Conservation (phyloP, 2,329 filamentous ascomycete species). For the Pleurostoma richardsiae region DNA sequence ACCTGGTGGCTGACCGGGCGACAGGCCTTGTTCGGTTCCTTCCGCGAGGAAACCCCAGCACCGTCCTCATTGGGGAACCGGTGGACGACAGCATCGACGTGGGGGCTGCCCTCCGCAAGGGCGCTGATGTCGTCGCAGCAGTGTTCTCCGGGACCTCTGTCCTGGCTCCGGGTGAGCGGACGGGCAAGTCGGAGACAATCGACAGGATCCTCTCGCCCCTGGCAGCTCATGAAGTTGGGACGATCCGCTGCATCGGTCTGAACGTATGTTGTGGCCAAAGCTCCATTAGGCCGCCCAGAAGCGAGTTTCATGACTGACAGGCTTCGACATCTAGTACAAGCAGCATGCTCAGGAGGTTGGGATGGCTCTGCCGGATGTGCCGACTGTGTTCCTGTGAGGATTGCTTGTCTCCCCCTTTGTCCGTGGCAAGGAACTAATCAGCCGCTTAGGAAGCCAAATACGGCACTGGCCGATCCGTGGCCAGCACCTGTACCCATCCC, state of each 20-base stretch:
- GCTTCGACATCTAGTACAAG: conserved; percentile 24
- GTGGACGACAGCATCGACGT: conserved; percentile 40
- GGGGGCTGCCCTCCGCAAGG: conserved; percentile 49
- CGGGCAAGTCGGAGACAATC: conserved; percentile 38
- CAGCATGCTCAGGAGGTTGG: conserved; percentile 47
- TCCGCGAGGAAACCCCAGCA: conserved; percentile 4
- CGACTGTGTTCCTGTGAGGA: conserved; percentile 45
- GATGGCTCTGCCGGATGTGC: conserved; percentile 45
- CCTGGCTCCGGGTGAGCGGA: conserved; percentile 45
- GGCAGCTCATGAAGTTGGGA: conserved; percentile 41
- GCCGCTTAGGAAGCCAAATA: conserved; percentile 40
- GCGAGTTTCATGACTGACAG: not conserved
- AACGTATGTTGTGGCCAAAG: conserved; percentile 32
- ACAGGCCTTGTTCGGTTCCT: conserved; percentile 5
- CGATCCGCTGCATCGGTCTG: conserved; percentile 54
- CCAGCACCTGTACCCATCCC: conserved; percentile 45
- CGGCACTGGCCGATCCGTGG: conserved; percentile 49
- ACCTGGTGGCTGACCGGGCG: too few relatives aligned
- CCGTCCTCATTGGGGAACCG: conserved; percentile 7
- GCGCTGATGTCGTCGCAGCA: conserved; percentile 49
- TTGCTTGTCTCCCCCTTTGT: too few relatives aligned
- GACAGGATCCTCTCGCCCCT: conserved; percentile 46
- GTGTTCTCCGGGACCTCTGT: conserved; percentile 57
- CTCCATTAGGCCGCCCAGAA: not conserved
- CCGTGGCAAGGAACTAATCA: too few relatives aligned